phyloP scores from a whole-genome alignment of 441 rosid species.

The Erodium chrysanthum region DNA sequence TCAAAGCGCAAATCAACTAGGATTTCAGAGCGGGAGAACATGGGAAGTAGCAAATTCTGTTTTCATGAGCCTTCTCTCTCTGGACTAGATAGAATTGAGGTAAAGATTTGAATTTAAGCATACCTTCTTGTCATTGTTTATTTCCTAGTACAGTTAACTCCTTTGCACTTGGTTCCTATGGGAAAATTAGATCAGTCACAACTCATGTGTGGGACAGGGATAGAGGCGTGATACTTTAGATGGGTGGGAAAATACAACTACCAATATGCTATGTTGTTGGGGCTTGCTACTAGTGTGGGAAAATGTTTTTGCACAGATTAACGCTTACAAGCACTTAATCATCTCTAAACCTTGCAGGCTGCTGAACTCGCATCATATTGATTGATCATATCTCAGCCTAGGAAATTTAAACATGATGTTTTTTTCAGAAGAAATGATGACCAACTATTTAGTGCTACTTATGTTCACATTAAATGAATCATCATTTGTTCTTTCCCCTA shows the following conservation, averaged over 20 bases:
- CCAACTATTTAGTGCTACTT: background rate
- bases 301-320: background rate
- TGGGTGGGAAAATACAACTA: background rate
- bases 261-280: background rate
- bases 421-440: background rate
- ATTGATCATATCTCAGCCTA: background rate
- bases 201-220: background rate
- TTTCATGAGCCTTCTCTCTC: constrained; percentile 27
- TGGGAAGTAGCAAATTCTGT: constrained; percentile 20
- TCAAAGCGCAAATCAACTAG: constrained; percentile 21
- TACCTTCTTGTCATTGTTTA: background rate
- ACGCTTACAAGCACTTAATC: background rate
- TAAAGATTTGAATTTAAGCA: constrained; percentile 4
- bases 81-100: constrained; percentile 25
- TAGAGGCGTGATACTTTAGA: background rate
- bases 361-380: background rate
- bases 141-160: background rate
- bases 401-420: background rate
- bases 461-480: background rate
- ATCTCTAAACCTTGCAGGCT: constrained; percentile 1
- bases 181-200: background rate
- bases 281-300: background rate
- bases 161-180: background rate
- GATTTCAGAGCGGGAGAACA: constrained; percentile 16
- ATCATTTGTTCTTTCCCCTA: background rate